Evolutionary conservation across 1,284 basidiomycete species (phyloP).

Genomic region (Heimioporus retisporus): DNA sequence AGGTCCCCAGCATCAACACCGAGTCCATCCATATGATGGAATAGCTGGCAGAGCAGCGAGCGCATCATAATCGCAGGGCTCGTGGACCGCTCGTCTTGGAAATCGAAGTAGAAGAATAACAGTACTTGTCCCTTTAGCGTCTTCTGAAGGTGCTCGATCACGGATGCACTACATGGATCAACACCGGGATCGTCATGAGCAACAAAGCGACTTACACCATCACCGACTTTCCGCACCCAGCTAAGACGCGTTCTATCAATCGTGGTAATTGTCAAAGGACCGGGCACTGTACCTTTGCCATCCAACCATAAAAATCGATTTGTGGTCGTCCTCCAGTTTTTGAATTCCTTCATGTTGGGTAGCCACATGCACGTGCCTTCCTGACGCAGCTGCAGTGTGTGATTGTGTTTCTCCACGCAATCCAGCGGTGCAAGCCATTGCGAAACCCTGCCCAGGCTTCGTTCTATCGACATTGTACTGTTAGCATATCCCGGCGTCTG

Average conservation of each 20-base stretch:
- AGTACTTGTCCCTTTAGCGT: not conserved
- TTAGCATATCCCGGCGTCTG: not conserved
- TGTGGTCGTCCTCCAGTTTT: slow-evolving; percentile 7
- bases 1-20: slow-evolving; percentile 1
- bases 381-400: slow-evolving; percentile 8
- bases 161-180: slow-evolving; percentile 7
- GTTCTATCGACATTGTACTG: not conserved
- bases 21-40: not conserved
- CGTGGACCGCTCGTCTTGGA: slow-evolving; percentile 4
- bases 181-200: too few species aligned
- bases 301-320: slow-evolving; percentile 13
- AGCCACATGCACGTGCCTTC: slow-evolving; percentile 12
- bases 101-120: slow-evolving; percentile 14
- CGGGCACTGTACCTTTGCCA: slow-evolving; percentile 10
- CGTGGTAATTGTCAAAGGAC: not conserved
- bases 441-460: slow-evolving; percentile 5
- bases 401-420: slow-evolving; percentile 7
- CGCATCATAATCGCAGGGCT: not conserved
- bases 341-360: not conserved
- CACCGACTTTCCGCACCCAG: slow-evolving; percentile 16
- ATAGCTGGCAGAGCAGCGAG: slow-evolving; percentile 8
- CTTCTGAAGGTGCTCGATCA: slow-evolving; percentile 5
- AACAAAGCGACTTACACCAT: not conserved
- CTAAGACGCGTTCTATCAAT: not conserved
- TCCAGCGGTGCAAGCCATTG: slow-evolving; percentile 8